Conservation (phyloP, 2,329 filamentous ascomycete genomes). For the Camillea tinctor region DNA sequence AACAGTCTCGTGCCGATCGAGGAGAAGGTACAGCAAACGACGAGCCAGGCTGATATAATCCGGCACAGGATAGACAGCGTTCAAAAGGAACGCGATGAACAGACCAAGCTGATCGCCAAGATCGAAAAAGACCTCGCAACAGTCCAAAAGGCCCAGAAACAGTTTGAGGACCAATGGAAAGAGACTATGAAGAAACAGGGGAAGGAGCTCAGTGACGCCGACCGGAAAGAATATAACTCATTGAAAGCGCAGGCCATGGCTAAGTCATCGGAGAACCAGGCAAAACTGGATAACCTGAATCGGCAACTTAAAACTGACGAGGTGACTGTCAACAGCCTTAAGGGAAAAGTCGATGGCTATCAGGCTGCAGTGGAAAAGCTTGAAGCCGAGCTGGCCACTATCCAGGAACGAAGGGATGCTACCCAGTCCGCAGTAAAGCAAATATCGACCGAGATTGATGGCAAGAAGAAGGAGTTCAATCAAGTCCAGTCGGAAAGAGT, state of each 20-base stretch:
- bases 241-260: conserved; percentile 83
- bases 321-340: conserved; percentile 84
- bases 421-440: conserved; percentile 64
- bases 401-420: conserved; percentile 66
- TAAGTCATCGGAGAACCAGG: conserved; percentile 76
- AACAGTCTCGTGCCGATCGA: conserved; percentile 85
- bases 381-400: conserved; percentile 66
- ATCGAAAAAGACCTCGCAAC: conserved; percentile 76
- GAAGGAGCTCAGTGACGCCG: conserved; percentile 77
- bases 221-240: conserved; percentile 85
- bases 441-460: conserved; percentile 73
- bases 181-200: conserved; percentile 84
- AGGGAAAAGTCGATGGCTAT: conserved; percentile 79
- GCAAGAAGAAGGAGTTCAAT: conserved; percentile 90
- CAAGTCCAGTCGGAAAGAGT: conserved; percentile 79
- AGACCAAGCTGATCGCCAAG: conserved; percentile 67
- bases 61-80: conserved; percentile 69
- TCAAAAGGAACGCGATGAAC: conserved; percentile 71
- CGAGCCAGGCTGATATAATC: conserved; percentile 66
- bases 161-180: conserved; percentile 85
- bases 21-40: conserved; percentile 83
- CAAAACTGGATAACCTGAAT: conserved; percentile 79
- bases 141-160: conserved; percentile 85
- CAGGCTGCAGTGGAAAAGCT: conserved; percentile 73
- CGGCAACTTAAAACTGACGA: conserved; percentile 90